A percentile compares a stretch with the other conserved stretches of the same genome.
Evolutionary conservation across 202 grass and related monocot genomes (phyloP).

Genomic region (Saccharum hybrid): DNA sequence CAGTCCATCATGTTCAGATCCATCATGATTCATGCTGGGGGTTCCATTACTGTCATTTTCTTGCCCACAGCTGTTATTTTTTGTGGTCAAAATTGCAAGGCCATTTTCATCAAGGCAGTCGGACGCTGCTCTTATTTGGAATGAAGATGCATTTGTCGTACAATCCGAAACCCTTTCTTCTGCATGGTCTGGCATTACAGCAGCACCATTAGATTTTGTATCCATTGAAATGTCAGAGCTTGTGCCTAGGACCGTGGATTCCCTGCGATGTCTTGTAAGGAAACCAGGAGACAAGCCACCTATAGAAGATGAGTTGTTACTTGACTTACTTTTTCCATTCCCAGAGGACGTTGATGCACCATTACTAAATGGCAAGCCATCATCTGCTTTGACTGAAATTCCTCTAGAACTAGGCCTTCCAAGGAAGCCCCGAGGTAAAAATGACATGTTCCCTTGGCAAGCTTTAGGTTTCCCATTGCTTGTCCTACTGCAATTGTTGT

Average conservation of each 20-base stretch:
- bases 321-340: constrained; percentile 41
- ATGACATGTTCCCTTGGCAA: constrained; percentile 51
- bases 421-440: constrained; percentile 48
- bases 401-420: constrained; percentile 36
- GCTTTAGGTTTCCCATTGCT: constrained; percentile 36
- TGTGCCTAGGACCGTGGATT: constrained; percentile 10
- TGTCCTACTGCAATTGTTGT: constrained; percentile 37
- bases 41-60: constrained; percentile 42
- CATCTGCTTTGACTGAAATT: constrained; percentile 38
- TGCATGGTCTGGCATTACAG: constrained; percentile 29
- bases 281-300: constrained; percentile 45
- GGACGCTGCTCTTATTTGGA: constrained; percentile 4
- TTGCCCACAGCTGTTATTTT: constrained; percentile 31
- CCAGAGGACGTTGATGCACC: constrained; percentile 44
- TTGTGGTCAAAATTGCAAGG: constrained; percentile 13
- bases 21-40: background rate
- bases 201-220: constrained; percentile 15
- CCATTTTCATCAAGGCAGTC: constrained; percentile 46
- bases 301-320: constrained; percentile 29
- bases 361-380: constrained; percentile 41
- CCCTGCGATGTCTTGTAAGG: constrained; percentile 33
- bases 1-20: constrained; percentile 50
- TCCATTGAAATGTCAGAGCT: constrained; percentile 34
- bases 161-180: constrained; percentile 39
- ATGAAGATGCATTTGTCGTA: constrained; percentile 21